These are phyloP conservation scores for Mycena metata DNA, from an alignment of 768 basidiomycete genomes.

Conservation along the genomic window DNA sequence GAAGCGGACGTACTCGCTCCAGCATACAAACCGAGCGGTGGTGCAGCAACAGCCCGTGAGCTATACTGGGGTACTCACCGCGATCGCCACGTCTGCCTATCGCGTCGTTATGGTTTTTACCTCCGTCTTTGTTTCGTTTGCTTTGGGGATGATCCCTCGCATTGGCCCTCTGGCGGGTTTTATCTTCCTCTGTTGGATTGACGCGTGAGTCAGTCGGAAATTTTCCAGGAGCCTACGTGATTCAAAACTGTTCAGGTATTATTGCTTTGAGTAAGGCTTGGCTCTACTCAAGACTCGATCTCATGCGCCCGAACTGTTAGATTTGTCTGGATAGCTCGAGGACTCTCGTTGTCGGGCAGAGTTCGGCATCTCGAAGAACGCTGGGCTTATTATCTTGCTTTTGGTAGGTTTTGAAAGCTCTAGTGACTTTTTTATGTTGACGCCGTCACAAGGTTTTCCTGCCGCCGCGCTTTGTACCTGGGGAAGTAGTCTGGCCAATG, in stretches of 20 bases:
- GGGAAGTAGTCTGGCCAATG: conserved; percentile 82
- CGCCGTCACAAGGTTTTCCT: conserved; percentile 69
- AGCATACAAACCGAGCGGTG: conserved; percentile 72
- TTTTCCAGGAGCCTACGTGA: conserved; percentile 10
- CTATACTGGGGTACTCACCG: conserved; percentile 78
- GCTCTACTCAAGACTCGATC: conserved; percentile 1
- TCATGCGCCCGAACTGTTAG: conserved; percentile 52
- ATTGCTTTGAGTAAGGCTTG: conserved; percentile 84
- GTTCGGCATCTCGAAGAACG: conserved; percentile 86
- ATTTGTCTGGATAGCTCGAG: conserved; percentile 84
- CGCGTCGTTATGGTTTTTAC: conserved; percentile 86
- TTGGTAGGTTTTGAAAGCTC: conserved; percentile 59
- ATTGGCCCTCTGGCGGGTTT: conserved; percentile 74
- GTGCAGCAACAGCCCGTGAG: conserved; percentile 66
- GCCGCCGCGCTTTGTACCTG: conserved; percentile 79
- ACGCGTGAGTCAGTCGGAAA: conserved; percentile 72
- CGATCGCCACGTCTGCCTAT: conserved; percentile 85
- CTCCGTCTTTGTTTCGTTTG: conserved; percentile 77
- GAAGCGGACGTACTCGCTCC: conserved; percentile 78
- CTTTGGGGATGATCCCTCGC: conserved; percentile 72
- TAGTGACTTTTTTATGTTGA: conserved; percentile 19
- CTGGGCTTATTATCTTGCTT: conserved; percentile 91
- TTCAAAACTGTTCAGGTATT: conserved; percentile 67
- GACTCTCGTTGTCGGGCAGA: conserved; percentile 74
- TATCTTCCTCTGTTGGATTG: conserved; percentile 86